Conservation (phyloP, 441 rosid species). For the Populus hybrid region DNA sequence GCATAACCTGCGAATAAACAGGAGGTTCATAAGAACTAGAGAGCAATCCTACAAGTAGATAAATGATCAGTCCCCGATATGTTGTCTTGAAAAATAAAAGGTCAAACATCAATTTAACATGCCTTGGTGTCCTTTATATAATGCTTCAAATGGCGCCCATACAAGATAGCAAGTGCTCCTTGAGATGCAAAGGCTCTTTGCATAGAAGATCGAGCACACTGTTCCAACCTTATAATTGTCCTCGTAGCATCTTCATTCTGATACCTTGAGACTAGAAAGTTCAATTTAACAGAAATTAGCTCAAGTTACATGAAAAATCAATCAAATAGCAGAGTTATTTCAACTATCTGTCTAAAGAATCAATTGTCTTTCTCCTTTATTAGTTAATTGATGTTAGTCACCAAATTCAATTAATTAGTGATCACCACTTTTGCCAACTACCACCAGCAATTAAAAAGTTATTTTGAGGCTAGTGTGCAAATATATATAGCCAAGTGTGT, state of each 20-base stretch:
- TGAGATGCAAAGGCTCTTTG: slow-evolving; percentile 76
- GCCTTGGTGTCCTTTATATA: slow-evolving; percentile 85
- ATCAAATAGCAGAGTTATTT: not conserved
- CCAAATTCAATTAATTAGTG: not conserved
- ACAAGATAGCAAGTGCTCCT: slow-evolving; percentile 78
- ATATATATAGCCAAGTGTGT: not conserved
- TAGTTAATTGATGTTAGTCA: not conserved
- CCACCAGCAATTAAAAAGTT: not conserved
- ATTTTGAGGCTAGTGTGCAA: not conserved
- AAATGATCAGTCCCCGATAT: not conserved
- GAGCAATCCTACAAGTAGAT: not conserved
- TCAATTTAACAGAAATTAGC: not conserved
- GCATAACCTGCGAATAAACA: slow-evolving; percentile 52
- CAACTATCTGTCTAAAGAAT: not conserved
- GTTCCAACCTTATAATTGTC: slow-evolving; percentile 75
- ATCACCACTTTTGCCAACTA: not conserved
- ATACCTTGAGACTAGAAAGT: slow-evolving; percentile 56
- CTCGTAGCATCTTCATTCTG: slow-evolving; percentile 54
- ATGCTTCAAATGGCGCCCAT: slow-evolving; percentile 79
- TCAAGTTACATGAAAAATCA: not conserved
- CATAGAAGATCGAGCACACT: slow-evolving; percentile 66
- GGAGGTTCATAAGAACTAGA: slow-evolving; percentile 9
- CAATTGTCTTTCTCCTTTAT: not conserved
- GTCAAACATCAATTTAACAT: slow-evolving; percentile 15
- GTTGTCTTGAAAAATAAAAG: not conserved